A percentile compares a stretch with the other conserved stretches of the same genome.
phyloP scores from a whole-genome alignment of 2,329 filamentous ascomycete genomes.

The Fusarium sp. region DNA sequence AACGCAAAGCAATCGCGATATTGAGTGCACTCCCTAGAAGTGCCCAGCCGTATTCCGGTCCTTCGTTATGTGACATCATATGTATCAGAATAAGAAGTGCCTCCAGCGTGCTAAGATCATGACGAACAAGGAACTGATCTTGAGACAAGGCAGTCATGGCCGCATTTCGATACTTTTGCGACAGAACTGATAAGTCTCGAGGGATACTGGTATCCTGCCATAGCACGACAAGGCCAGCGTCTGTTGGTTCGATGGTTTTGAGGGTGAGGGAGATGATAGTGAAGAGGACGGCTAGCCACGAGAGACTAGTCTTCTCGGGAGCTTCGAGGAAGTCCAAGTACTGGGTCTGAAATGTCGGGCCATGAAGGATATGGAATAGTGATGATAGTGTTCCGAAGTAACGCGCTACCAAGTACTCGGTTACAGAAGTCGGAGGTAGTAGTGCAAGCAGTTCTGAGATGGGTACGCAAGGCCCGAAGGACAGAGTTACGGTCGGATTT shows the following conservation, averaged over 20 bases:
- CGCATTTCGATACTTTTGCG: constrained; percentile 1
- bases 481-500: not conserved
- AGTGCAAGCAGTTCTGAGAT: not conserved
- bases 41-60: constrained; percentile 11
- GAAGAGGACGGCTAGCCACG: constrained; percentile 8
- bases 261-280: constrained; percentile 2
- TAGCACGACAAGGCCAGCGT: not conserved
- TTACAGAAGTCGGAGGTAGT: constrained; percentile 2
- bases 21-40: constrained; percentile 16
- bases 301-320: not conserved
- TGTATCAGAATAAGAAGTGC: constrained; percentile 13
- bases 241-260: not conserved
- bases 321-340: not conserved
- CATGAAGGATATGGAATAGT: constrained; percentile 10
- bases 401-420: not conserved
- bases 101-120: not conserved
- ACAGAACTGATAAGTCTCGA: fast-evolving
- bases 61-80: constrained; percentile 15
- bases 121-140: not conserved
- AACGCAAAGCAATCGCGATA: not conserved
- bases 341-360: constrained; percentile 1
- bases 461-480: not conserved
- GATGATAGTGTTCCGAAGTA: constrained; percentile 17
- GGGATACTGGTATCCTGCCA: constrained; percentile 11
- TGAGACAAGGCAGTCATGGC: constrained; percentile 11